These are phyloP conservation scores for Lupinus albus DNA, from an alignment of 306 rosid genomes.

Conservation along the genomic window DNA sequence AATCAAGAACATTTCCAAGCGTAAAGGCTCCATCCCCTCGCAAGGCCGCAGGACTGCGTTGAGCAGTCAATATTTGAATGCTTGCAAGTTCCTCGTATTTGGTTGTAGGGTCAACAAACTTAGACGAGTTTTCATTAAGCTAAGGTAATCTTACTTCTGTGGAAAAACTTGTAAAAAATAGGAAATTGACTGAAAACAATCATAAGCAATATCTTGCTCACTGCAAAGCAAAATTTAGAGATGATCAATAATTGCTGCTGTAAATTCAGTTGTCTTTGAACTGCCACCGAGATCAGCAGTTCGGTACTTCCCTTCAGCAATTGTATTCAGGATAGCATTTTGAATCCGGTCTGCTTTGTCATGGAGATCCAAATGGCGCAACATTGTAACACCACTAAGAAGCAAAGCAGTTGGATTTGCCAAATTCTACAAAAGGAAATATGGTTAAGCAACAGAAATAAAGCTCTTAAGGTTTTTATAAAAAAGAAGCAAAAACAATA, in stretches of 20 bases:
- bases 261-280: slow-evolving; percentile 77
- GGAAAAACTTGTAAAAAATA: slow-evolving; percentile 39
- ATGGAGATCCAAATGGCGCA: slow-evolving; percentile 78
- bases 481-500: neutral
- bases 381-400: slow-evolving; percentile 83
- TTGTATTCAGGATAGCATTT: slow-evolving; percentile 77
- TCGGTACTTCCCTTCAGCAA: slow-evolving; percentile 87
- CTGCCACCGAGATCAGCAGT: slow-evolving; percentile 95
- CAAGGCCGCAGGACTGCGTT: slow-evolving; percentile 24
- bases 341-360: slow-evolving; percentile 84
- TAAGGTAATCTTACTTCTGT: slow-evolving; percentile 51
- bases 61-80: slow-evolving; percentile 32
- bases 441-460: slow-evolving; percentile 30
- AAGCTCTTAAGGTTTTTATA: neutral
- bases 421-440: slow-evolving; percentile 61
- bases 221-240: slow-evolving; percentile 57
- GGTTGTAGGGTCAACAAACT: slow-evolving; percentile 27
- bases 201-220: slow-evolving; percentile 41
- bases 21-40: neutral
- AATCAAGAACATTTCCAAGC: slow-evolving; percentile 34
- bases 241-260: slow-evolving; percentile 77
- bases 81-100: slow-evolving; percentile 41
- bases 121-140: slow-evolving; percentile 44
- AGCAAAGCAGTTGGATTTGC: slow-evolving; percentile 97
- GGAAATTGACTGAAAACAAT: slow-evolving; percentile 42